Percentiles rank a stretch among this genome's conserved stretches.
Conservation (phyloP, 2,329 filamentous ascomycete genomes). For the Pyrenophora teres region DNA sequence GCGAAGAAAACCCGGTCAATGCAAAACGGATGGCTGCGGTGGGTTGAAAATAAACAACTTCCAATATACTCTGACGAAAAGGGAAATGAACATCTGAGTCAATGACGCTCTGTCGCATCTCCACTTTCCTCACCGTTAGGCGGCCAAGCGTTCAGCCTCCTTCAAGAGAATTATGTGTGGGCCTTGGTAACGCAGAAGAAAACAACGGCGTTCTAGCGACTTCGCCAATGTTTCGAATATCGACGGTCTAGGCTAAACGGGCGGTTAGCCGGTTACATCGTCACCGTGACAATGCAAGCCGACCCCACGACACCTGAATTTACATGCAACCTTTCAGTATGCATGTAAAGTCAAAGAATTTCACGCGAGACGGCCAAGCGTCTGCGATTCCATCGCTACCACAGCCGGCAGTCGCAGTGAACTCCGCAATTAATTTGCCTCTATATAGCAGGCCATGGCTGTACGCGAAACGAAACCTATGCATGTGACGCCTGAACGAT, state of each 20-base stretch:
- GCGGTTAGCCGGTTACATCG: neutral
- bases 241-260: neutral
- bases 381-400: neutral
- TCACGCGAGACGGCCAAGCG: neutral
- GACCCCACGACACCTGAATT: neutral
- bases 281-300: neutral
- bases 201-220: neutral
- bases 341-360: too few relatives aligned
- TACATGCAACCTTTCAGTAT: too few relatives aligned
- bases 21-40: neutral
- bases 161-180: neutral
- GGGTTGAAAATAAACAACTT: neutral
- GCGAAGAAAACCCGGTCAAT: slow-evolving; percentile 5
- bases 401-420: neutral
- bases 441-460: slow-evolving; percentile 17
- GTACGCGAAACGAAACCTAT: slow-evolving; percentile 19
- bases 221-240: slow-evolving; percentile 18
- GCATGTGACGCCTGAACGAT: slow-evolving; percentile 24
- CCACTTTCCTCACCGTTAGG: neutral
- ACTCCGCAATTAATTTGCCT: slow-evolving; percentile 3
- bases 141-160: neutral
- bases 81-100: neutral
- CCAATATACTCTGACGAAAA: slow-evolving; percentile 14
- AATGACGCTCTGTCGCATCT: slow-evolving; percentile 15
- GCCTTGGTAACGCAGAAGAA: neutral